Evolutionary conservation across 106 monocot species (phyloP), one percentile per base, ranked within the genome.

Genomic region (Apostasia ramifera): DNA sequence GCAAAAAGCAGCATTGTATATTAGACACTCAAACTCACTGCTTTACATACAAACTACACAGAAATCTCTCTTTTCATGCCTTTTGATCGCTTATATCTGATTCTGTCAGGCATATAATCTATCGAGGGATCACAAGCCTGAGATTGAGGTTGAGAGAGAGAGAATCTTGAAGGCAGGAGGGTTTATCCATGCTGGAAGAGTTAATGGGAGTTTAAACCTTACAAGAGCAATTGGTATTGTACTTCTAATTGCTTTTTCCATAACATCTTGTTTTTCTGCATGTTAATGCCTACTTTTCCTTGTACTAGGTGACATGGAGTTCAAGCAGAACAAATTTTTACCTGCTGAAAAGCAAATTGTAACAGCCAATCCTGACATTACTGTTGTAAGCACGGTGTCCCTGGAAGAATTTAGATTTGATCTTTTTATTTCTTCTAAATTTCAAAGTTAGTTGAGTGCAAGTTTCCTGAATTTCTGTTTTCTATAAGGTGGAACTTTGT

Each of bases 101-200:
- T 7, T 42, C 9, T 53, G 51, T 37, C 42, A 91, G 95, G 95
- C 95, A 62, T 91, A 77, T 51, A 91, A 91, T 78, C 75, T 95
- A 59, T 91, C 91, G 57, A 95, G 82, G 70, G 95, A 95, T 86
- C 95, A 95, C 80, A 95, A 95, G 69, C 95, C 95, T 56, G 95
- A 95, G 6, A 86, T 84, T 44, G 91, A 86, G 66, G 74, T 53
- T 74, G 95, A 95, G 72, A 95, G 76, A 71, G 95, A 95, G 9
- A 86, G 95, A 65, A 95, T 95, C 37, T 13, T 95, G 49, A 89
- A 84, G 80, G 95, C 88, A 8, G 95, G 95, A 47, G 95, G 95
- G 6, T 95, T 91, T 66, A 81, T 95, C 55, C 86, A 89, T 84
- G 95, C 84, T 42, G 95, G 95, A 57, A 68, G 95, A 78, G 84